Percentiles rank a stretch among this genome's conserved stretches.
Conservation (phyloP, 106 monocot genomes). For the Triglochin maritima region DNA sequence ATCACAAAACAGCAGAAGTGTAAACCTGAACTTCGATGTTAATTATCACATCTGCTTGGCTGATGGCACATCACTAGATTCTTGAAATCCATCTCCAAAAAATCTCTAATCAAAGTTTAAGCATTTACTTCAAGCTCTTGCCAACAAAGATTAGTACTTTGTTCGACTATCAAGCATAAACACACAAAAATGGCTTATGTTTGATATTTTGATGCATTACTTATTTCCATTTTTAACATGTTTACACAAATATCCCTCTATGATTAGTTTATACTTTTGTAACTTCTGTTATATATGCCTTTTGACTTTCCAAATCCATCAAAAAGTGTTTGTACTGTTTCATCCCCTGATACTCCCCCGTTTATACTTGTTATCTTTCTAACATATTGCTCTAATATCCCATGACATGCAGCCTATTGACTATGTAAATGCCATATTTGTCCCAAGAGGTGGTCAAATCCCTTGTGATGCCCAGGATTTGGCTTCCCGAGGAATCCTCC, state of each 20-base stretch:
- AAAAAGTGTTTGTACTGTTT: no score
- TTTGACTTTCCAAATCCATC: neutral
- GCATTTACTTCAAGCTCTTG: no score
- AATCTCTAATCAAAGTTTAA: no score
- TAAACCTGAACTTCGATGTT: no score
- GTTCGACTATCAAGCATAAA: no score
- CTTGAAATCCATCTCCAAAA: no score
- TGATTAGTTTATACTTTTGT: neutral
- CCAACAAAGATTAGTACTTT: no score
- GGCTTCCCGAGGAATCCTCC: conserved; percentile 57
- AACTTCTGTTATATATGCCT: neutral
- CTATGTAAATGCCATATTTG: conserved; percentile 79
- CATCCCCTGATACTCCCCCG: no score
- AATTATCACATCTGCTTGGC: no score
- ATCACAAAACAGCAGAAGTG: neutral
- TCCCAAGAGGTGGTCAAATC: conserved; percentile 65
- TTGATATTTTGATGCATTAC: neutral
- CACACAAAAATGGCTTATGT: neutral
- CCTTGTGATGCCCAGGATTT: conserved; percentile 43
- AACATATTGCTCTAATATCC: neutral
- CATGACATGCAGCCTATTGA: conserved; percentile 40
- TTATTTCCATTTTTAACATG: neutral
- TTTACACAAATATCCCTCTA: neutral
- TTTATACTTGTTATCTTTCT: neutral
- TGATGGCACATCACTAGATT: no score